Base-by-base conservation (phyloP, 306 rosid species). In the Nissolia schottii region DNA sequence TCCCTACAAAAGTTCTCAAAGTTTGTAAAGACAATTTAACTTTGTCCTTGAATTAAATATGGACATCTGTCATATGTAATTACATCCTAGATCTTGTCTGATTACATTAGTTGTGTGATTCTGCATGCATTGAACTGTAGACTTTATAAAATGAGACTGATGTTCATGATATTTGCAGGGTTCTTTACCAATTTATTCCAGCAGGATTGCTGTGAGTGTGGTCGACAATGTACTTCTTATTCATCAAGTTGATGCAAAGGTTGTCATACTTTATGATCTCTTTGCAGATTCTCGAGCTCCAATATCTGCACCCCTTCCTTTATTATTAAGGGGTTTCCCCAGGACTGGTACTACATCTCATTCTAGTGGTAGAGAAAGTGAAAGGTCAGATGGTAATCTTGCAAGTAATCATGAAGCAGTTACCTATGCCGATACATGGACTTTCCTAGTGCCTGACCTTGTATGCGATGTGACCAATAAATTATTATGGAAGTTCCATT, bases 231-330 rank as follows among this genome's bases (percentile, higher is more conserved):
- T 94, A 51, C 81, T 94, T 71, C 96, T 89, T 71, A 90, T 91
- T 79, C 99, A 94, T 80, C 99, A 94, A 88, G 83, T 91, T 64
- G 99, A 94, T 79, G 95, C 99, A 27, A 94, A 94, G 87, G 99
- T 94, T 77, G 91, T 91, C 74, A 87, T 94, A 64, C 92, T 94
- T 55, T 94, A 94, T 72, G 99, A 94, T 64, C 84, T 94, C 69
- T 91, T 79, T 84, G 79, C 87, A 70, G 99, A 94, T 79, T 89
- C 95, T 38, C 86, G 88, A 38, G 97, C 97, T 53, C 95, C 99
- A 56, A 86, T 94, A 83, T 94, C 99, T 19, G 99, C 97, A 19
- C 99, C 99, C 34, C 97, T 94, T 76, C 97, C 99, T 73, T 74
- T 94, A 67, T 75, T 91, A 66, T 76, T 91, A 75, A 89, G 97